Percentiles rank a stretch among this genome's conserved stretches.
phyloP scores from a whole-genome alignment of 176 grass and related monocot genomes.

The Elaeis guineensis region DNA sequence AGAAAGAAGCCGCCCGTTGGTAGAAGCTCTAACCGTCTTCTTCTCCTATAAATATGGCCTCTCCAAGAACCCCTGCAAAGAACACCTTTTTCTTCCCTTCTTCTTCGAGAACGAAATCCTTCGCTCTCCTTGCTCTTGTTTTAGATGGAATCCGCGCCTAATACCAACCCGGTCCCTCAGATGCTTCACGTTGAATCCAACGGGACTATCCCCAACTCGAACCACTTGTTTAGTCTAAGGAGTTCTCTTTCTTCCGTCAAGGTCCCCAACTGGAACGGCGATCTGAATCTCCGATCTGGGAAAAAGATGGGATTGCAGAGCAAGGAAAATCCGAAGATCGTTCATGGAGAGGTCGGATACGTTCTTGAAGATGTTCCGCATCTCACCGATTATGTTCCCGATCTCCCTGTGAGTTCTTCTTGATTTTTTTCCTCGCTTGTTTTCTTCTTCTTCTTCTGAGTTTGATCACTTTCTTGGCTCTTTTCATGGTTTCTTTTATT shows the following conservation, averaged over 20 bases:
- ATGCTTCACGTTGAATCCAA: constrained; percentile 1
- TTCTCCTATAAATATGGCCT: too few relatives aligned
- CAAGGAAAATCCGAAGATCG: constrained; percentile 50
- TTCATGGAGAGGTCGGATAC: constrained; percentile 62
- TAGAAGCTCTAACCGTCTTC: too few relatives aligned
- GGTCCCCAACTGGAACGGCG: not conserved
- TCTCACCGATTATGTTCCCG: constrained; percentile 64
- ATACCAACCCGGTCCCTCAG: constrained; percentile 16
- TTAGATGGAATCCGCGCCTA: constrained; percentile 29
- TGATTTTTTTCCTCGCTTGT: not conserved
- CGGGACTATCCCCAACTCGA: not conserved
- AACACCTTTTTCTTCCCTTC: too few relatives aligned
- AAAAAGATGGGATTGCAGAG: constrained; percentile 26
- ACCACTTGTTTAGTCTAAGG: constrained; percentile 39
- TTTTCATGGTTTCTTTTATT: not conserved
- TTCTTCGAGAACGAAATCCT: too few relatives aligned
- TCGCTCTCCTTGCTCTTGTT: not conserved
- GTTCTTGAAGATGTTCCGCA: constrained; percentile 96
- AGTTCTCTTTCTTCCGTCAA: constrained; percentile 21
- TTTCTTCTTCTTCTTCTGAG: not conserved
- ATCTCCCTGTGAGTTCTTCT: constrained; percentile 59
- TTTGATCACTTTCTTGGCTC: not conserved
- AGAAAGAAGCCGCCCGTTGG: too few relatives aligned
- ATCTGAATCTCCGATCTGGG: not conserved
- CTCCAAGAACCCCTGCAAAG: too few relatives aligned